Evolutionary conservation across 305 asterid genomes (phyloP).

Genomic region (Rubia balearica): DNA sequence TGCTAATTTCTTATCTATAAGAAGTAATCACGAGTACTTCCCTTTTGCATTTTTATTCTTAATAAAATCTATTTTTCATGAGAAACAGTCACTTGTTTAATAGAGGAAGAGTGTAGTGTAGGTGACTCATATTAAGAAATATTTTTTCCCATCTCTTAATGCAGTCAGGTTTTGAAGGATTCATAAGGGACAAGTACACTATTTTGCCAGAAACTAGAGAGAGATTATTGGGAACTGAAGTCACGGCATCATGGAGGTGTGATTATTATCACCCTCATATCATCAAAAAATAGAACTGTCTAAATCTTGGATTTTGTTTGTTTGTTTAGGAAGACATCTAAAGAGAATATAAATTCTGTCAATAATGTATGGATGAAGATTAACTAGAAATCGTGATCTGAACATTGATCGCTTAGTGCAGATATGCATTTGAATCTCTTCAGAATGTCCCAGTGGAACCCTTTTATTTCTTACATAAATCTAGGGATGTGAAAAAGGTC

Average conservation of each 20-base stretch:
- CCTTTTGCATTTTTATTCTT: background rate
- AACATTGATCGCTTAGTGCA: constrained; percentile 27
- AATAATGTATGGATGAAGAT: background rate
- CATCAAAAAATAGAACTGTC: background rate
- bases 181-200: constrained; percentile 75
- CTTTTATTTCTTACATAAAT: constrained; percentile 51
- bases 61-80: background rate
- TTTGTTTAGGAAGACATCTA: background rate
- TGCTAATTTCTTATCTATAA: background rate
- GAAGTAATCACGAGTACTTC: background rate
- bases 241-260: constrained; percentile 89
- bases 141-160: constrained; percentile 3
- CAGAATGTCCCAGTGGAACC: constrained; percentile 49
- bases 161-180: constrained; percentile 98
- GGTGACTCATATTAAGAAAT: background rate
- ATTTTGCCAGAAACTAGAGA: constrained; percentile 90
- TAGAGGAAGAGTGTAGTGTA: background rate
- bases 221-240: constrained; percentile 91
- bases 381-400: constrained; percentile 2
- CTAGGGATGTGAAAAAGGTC: constrained; percentile 57
- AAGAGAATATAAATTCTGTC: constrained; percentile 3
- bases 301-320: background rate
- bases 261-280: background rate
- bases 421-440: constrained; percentile 62
- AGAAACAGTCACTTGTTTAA: background rate